Evolutionary conservation across 768 basidiomycete genomes (phyloP).

Genomic region (Cubamyces lactineus): DNA sequence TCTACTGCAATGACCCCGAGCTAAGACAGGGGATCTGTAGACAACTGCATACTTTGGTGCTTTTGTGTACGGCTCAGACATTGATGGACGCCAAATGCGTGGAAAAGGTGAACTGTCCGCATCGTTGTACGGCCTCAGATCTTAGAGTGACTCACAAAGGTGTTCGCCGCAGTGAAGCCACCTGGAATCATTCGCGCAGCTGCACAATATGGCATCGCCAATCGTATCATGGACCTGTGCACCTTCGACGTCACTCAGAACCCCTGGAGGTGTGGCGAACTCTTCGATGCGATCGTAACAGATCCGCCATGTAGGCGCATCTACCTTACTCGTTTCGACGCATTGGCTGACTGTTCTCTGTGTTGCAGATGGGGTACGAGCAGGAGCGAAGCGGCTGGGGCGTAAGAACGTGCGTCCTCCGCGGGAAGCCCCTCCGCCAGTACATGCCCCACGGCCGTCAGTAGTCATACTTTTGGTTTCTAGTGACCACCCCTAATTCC

Average conservation of each 20-base stretch:
- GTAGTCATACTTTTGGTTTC: conserved; percentile 29
- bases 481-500: not conserved
- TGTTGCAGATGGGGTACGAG: conserved; percentile 86
- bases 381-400: conserved; percentile 82
- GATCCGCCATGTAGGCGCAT: conserved; percentile 84
- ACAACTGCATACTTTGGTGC: conserved; percentile 90
- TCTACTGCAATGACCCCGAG: not conserved
- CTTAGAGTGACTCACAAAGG: not conserved
- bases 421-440: conserved; percentile 38
- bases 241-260: conserved; percentile 93
- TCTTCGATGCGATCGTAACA: conserved; percentile 94
- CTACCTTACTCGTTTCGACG: not conserved
- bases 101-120: conserved; percentile 68
- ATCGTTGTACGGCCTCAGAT: not conserved
- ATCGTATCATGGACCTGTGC: conserved; percentile 78
- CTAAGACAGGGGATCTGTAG: conserved; percentile 41
- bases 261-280: conserved; percentile 85
- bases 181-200: conserved; percentile 85
- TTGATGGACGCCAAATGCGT: conserved; percentile 96
- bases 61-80: conserved; percentile 87
- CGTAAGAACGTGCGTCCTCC: conserved; percentile 53
- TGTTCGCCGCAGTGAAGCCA: conserved; percentile 36
- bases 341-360: not conserved
- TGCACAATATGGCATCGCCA: conserved; percentile 76
- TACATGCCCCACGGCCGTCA: conserved; percentile 42